Evolutionary conservation across 805 yeast species (phyloP), one percentile per base, ranked within the genome.

Genomic region (Ogataea glucozyma): DNA sequence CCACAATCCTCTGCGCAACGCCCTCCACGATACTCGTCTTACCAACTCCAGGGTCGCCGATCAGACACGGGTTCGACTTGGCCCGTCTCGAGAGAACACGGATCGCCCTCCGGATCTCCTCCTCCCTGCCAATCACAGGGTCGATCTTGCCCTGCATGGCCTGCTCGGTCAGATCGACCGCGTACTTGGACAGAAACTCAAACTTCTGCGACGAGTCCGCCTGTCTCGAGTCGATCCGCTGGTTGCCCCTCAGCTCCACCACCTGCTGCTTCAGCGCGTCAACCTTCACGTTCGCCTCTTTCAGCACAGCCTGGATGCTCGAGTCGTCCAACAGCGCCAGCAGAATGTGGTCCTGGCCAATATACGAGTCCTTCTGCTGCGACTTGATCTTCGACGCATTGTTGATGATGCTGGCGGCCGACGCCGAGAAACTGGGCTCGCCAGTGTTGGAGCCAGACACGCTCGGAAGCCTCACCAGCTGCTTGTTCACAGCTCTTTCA

Each of bases 41-140:
- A 75, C 99, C 99, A 41, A 93, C 97, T 80, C 99, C 99, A 31
- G 99, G 97, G 60, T 93, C 99, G 75, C 99, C 99, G 58, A 93
- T 89, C 47, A 93, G 70, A 57, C 96, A 93, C 12, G 98, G 96
- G 62, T 93, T 93, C 6, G 97, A 90, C 69, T 93, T 93, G 31
- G 96, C 87, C 70, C 99, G 81, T 71, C 99, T 84, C n/a, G 99
- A 90, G 47, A 93, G 74, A 3, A 93, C 96, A 48, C 98, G 79
- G 46, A 93, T 91, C 23, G 96, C 88, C 53, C 97, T 78, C 69
- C 98, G 79, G 53, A 93, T 93, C 70, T 93, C 99, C 67, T 93
- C 99, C 65, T 93, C 99, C 71, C 99, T 85, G 43, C 99, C 99
- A 61, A 93, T 93, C 32, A 93, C 99, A 3, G 99, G 99, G 66